Evolutionary conservation across 495 filamentous ascomycete species (phyloP).

Genomic region (Wilcoxina mikolae): DNA sequence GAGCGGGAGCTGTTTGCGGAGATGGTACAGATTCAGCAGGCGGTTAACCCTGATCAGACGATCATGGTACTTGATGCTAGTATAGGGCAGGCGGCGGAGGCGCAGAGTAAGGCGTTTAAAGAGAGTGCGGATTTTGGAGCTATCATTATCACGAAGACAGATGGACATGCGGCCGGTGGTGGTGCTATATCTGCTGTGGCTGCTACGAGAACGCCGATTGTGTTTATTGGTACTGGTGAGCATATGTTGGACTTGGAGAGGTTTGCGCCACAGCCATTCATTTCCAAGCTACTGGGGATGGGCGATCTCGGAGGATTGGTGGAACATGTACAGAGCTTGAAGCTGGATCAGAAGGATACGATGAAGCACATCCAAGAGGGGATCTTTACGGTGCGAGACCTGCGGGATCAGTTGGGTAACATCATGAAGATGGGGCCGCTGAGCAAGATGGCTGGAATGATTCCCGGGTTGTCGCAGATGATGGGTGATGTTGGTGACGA

Average conservation of each 20-base stretch:
- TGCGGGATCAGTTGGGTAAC: slow-evolving; percentile 87
- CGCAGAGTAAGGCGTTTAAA: slow-evolving; percentile 91
- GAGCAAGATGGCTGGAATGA: slow-evolving; percentile 97
- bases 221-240: slow-evolving; percentile 94
- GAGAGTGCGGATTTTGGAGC: slow-evolving; percentile 94
- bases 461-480: slow-evolving; percentile 80
- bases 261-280: slow-evolving; percentile 80
- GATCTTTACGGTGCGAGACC: slow-evolving; percentile 86
- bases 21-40: slow-evolving; percentile 92
- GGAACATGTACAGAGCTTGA: slow-evolving; percentile 93
- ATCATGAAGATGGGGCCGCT: slow-evolving; percentile 99
- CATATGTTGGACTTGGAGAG: slow-evolving; percentile 90
- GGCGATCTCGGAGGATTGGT: slow-evolving; percentile 90
- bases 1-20: slow-evolving; percentile 91
- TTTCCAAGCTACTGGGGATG: slow-evolving; percentile 88
- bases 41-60: slow-evolving; percentile 87
- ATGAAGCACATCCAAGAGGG: slow-evolving; percentile 97
- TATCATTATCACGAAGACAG: slow-evolving; percentile 98
- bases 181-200: slow-evolving; percentile 97
- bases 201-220: slow-evolving; percentile 90
- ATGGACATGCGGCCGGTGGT: slow-evolving; percentile 86
- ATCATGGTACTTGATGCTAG: slow-evolving; percentile 95
- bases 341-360: slow-evolving; percentile 93
- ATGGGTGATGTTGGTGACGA: slow-evolving; percentile 95
- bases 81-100: slow-evolving; percentile 90